Evolutionary conservation across 2,329 filamentous ascomycete species (phyloP), one percentile per base, ranked within the genome.

Genomic region (Aspergillus pseudoglaucus): DNA sequence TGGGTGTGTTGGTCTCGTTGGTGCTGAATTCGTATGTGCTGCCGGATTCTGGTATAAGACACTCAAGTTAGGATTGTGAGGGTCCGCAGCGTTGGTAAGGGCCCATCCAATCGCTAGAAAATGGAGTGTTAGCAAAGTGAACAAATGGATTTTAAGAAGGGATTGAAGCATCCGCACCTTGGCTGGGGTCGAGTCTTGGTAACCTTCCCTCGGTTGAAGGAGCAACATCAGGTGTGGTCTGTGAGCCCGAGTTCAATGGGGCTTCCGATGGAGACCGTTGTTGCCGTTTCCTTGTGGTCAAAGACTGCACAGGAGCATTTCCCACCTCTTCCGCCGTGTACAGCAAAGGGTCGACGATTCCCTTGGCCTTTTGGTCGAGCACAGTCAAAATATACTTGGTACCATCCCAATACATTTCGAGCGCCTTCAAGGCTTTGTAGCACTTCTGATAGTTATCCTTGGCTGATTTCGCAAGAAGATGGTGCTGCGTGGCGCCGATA

Each of bases 391-490:
- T 94, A 62, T 95, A 95, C 48, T 87, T 85, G 22, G 88, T 85
- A 6, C 89, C 89, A 32, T 86, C 86, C 89, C 89, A 95, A 61
- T 93, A 93, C 0, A 79, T 78, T 56, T 93, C 82, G n/a, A 94
- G 74, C 41, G 88, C 83, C 56, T 90, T 83, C 9, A 95, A 68
- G 0, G 88, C 88, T 61, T 89, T 88, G 64, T 93, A 91, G 63
- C 89, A 95, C 7, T 84, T 78, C 61, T 91, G 87, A 57, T 95
- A 95, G 58, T 94, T 91, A 59, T 91, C 85, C 55, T 84, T 90
- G 0, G 89, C 88, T 1, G 87, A 87, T 0, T 87, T 87, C 0
- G 88, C 88, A 1, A 94, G 75, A 2, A 94, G 69, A 0, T 85
- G 84, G 59, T 94, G 88, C 55, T 87, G 87, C 20, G 69, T 62